Evolutionary conservation across 441 rosid species (phyloP).

Genomic region (Dalechampia spathulata): DNA sequence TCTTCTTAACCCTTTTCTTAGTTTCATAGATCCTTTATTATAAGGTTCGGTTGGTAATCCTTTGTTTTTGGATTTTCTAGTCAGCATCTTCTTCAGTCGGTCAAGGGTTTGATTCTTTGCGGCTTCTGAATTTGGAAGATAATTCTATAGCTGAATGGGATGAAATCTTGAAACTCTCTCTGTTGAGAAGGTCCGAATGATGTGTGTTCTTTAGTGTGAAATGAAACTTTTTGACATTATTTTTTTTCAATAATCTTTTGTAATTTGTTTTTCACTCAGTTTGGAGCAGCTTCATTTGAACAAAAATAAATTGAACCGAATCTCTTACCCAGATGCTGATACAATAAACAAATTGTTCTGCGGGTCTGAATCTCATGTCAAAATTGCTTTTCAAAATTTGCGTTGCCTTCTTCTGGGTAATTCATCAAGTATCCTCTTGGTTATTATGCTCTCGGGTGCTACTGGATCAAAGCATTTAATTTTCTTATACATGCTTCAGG

Average conservation of each 20-base stretch:
- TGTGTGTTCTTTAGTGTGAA: constrained; percentile 8
- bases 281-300: constrained; percentile 84
- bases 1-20: background rate
- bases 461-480: constrained; percentile 8
- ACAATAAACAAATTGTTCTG: constrained; percentile 16
- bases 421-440: constrained; percentile 6
- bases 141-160: constrained; percentile 75
- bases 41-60: background rate
- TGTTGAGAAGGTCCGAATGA: constrained; percentile 57
- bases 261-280: constrained; percentile 33
- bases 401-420: constrained; percentile 84
- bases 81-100: constrained; percentile 35
- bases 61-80: constrained; percentile 22
- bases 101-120: constrained; percentile 57
- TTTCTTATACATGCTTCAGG: constrained; percentile 36
- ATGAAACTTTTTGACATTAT: background rate
- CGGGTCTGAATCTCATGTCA: constrained; percentile 25
- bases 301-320: constrained; percentile 57
- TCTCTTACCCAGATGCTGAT: constrained; percentile 45
- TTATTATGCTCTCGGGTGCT: constrained; percentile 1
- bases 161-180: constrained; percentile 68
- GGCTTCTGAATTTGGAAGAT: constrained; percentile 81
- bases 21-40: background rate
- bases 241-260: constrained; percentile 3
- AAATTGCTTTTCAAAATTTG: constrained; percentile 56